Evolutionary conservation across 805 yeast species (phyloP).

Genomic region (Ogataea nonfermentans): DNA sequence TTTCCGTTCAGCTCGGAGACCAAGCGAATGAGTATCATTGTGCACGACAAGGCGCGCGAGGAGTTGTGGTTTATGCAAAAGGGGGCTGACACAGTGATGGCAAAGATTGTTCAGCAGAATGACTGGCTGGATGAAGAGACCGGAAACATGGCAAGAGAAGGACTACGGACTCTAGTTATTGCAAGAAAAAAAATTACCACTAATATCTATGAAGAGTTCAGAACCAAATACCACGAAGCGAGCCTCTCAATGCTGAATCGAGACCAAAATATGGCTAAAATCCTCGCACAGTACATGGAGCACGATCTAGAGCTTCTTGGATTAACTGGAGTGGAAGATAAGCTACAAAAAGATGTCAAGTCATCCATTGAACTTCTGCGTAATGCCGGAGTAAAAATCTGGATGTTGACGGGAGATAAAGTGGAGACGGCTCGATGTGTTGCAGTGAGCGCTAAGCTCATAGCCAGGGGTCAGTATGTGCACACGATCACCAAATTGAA

Average conservation of each 20-base stretch:
- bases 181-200: constrained; percentile 72
- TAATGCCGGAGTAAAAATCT: constrained; percentile 94
- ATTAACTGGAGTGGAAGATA: constrained; percentile 96
- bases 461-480: constrained; percentile 90
- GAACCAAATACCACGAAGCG: constrained; percentile 65
- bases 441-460: constrained; percentile 90
- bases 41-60: constrained; percentile 57
- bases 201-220: constrained; percentile 60
- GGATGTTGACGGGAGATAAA: constrained; percentile 99
- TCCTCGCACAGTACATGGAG: constrained; percentile 70
- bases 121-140: constrained; percentile 99
- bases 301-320: constrained; percentile 83
- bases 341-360: constrained; percentile 87
- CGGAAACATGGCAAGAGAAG: constrained; percentile 97
- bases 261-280: constrained; percentile 68
- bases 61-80: constrained; percentile 85
- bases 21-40: constrained; percentile 92
- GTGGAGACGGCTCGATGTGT: constrained; percentile 98
- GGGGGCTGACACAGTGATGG: constrained; percentile 97
- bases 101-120: constrained; percentile 71
- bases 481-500: constrained; percentile 75
- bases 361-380: constrained; percentile 87
- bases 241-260: constrained; percentile 76
- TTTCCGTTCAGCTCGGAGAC: constrained; percentile 97
- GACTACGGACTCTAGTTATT: constrained; percentile 89